These are phyloP conservation scores for Gossypium schwendimanii DNA, from an alignment of 441 rosid genomes.

Conservation along the genomic window DNA sequence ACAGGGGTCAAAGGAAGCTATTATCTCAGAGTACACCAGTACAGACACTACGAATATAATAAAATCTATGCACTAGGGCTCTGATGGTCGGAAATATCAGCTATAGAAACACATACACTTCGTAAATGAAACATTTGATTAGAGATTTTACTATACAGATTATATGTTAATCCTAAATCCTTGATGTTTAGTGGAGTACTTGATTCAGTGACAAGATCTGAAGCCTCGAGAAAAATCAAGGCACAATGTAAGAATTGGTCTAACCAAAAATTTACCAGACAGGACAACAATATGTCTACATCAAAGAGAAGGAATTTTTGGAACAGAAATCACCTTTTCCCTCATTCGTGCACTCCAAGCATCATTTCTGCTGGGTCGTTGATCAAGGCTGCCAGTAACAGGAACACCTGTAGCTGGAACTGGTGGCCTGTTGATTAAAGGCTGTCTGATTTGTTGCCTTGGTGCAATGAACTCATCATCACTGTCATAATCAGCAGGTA, in stretches of 20 bases:
- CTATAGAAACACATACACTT: background rate
- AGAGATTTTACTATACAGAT: background rate
- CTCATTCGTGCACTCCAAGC: slow-evolving; percentile 99
- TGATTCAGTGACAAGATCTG: background rate
- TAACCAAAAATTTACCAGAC: background rate
- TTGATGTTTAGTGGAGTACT: background rate
- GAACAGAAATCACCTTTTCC: slow-evolving; percentile 64
- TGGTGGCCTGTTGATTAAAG: slow-evolving; percentile 67
- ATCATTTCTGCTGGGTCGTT: slow-evolving; percentile 87
- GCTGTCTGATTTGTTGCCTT: slow-evolving; percentile 71
- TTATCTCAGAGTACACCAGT: background rate
- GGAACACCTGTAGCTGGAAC: slow-evolving; percentile 71
- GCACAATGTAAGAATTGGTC: background rate
- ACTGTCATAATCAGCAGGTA: slow-evolving; percentile 77
- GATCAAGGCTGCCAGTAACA: slow-evolving; percentile 66
- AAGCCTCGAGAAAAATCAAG: background rate
- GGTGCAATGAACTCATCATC: slow-evolving; percentile 76
- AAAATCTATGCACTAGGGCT: slow-evolving; percentile 6
- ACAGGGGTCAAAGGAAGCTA: background rate
- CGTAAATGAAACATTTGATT: background rate
- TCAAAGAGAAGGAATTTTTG: background rate
- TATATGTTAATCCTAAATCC: background rate
- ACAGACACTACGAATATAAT: background rate
- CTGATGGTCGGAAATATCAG: background rate
- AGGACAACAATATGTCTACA: background rate